Percentiles rank a stretch among this genome's conserved stretches.
These are phyloP conservation scores for Penicillium sp. DNA, from an alignment of 2,329 filamentous ascomycete genomes.

Conservation along the genomic window DNA sequence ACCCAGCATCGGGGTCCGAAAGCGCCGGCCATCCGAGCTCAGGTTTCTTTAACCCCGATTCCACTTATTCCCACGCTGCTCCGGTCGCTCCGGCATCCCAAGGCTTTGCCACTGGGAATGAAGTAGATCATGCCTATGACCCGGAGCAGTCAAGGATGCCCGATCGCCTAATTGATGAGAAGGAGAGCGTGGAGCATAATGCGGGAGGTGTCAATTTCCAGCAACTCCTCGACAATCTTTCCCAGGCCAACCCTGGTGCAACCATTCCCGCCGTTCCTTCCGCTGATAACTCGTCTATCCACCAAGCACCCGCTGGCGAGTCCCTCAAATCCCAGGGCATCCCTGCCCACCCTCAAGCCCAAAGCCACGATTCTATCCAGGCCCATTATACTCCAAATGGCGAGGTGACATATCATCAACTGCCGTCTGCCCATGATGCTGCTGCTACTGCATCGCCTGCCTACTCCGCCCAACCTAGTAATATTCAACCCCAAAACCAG, in stretches of 20 bases:
- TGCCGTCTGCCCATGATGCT: slow-evolving; percentile 27
- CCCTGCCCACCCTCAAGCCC: slow-evolving; percentile 47
- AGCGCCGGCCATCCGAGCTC: slow-evolving; percentile 10
- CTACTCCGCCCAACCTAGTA: slow-evolving; percentile 39
- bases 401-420: slow-evolving; percentile 44
- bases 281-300: slow-evolving; percentile 29
- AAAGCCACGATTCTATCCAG: slow-evolving; percentile 41
- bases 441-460: slow-evolving; percentile 28
- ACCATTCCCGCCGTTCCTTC: slow-evolving; percentile 27
- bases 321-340: slow-evolving; percentile 41
- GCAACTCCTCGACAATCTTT: slow-evolving; percentile 50
- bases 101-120: slow-evolving; percentile 29
- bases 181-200: slow-evolving; percentile 22
- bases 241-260: slow-evolving; percentile 35
- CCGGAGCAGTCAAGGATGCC: slow-evolving; percentile 20
- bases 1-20: slow-evolving; percentile 14
- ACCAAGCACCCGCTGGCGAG: slow-evolving; percentile 32
- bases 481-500: slow-evolving; percentile 27
- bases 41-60: slow-evolving; percentile 17
- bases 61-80: slow-evolving; percentile 29
- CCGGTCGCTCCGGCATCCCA: slow-evolving; percentile 23
- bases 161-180: slow-evolving; percentile 26
- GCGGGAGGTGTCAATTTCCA: slow-evolving; percentile 49
- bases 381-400: slow-evolving; percentile 40
- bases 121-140: slow-evolving; percentile 32